Evolutionary conservation across 2,329 filamentous ascomycete species (phyloP).

Genomic region (Lachnellula subtilissima): DNA sequence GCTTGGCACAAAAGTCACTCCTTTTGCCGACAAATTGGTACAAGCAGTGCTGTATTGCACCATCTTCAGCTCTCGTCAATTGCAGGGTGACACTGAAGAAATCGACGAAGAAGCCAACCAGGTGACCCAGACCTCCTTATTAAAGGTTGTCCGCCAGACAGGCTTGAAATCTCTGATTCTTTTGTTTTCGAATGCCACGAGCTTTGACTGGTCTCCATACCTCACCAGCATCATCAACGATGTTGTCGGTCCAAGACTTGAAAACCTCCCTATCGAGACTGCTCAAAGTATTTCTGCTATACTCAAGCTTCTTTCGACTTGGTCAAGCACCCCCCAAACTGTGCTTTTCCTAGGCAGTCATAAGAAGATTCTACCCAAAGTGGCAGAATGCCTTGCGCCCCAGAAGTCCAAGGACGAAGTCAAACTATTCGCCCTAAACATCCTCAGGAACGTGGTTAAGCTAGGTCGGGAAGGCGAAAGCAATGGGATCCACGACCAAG

Average conservation of each 20-base stretch:
- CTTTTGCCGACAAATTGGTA: conserved; percentile 64
- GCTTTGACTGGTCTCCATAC: conserved; percentile 69
- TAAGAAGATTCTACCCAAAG: conserved; percentile 57
- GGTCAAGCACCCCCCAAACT: conserved; percentile 64
- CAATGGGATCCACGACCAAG: conserved; percentile 41
- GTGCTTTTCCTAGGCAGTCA: conserved; percentile 62
- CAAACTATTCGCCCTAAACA: conserved; percentile 72
- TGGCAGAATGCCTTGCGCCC: conserved; percentile 68
- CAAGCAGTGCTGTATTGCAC: conserved; percentile 79
- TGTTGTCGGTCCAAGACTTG: conserved; percentile 70
- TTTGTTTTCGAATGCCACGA: conserved; percentile 68
- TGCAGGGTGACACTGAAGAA: conserved; percentile 36
- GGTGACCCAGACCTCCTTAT: conserved; percentile 48
- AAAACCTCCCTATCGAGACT: conserved; percentile 77
- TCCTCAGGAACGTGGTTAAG: conserved; percentile 65
- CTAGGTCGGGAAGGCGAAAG: conserved; percentile 54
- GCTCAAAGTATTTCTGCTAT: conserved; percentile 83
- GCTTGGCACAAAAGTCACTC: conserved; percentile 66
- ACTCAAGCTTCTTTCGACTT: conserved; percentile 74
- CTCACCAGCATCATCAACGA: conserved; percentile 67
- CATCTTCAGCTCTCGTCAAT: conserved; percentile 60
- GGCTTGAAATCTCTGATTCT: conserved; percentile 79
- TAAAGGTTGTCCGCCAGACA: conserved; percentile 61
- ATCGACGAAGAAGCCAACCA: conserved; percentile 33
- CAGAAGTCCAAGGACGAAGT: conserved; percentile 81